Base-by-base conservation (phyloP, 2,329 filamentous ascomycete genomes). In the Fusarium lateritium region DNA sequence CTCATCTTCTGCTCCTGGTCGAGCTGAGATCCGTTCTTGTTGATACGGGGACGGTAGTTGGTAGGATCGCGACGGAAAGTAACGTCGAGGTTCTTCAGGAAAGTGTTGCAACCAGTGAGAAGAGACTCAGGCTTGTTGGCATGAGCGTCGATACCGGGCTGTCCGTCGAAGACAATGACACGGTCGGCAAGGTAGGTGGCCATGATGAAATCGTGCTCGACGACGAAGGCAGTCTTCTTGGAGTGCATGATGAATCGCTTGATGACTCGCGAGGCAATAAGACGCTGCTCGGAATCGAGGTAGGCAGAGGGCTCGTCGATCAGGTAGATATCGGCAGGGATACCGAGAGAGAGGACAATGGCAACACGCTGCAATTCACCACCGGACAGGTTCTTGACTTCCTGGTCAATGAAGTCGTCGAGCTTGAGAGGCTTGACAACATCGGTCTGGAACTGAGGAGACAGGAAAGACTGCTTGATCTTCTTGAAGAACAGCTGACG, bases 181-280 rank as follows among this genome's bases (percentile, higher is more conserved):
- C 96, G 93, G 78, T 99, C 97, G 45, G 96, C 88, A 53, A 89
- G 84, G 73, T 89, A 89, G 19, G 87, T 90, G 45, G 88, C 88
- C 94, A 98, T 98, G 85, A 98, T 97, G 85, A 99, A 98, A 88
- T 99, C 96, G 92, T 99, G 96, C 90, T 99, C 96, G 79, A 99
- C 95, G 73, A 99, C 90, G 81, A 99, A 99, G 51, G 96, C 96
- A 1, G 96, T 99, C 89, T 98, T 98, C 90, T 98, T 98, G 76
- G 94, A 91, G 86, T 99, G 95, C 96, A 99, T 99, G 83, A 99
- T 99, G 88, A 97, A 99, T 73, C 96, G 92, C 88, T 99, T 99
- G 85, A 99, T 99, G 79, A 99, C 97, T 78, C 94, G 92, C 45
- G 95, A 92, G 66, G 94, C 95, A 75, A 99, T 91, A 78, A 99